Base-by-base conservation (phyloP, 2,329 filamentous ascomycete genomes). In the Amylocarpus encephaloides region DNA sequence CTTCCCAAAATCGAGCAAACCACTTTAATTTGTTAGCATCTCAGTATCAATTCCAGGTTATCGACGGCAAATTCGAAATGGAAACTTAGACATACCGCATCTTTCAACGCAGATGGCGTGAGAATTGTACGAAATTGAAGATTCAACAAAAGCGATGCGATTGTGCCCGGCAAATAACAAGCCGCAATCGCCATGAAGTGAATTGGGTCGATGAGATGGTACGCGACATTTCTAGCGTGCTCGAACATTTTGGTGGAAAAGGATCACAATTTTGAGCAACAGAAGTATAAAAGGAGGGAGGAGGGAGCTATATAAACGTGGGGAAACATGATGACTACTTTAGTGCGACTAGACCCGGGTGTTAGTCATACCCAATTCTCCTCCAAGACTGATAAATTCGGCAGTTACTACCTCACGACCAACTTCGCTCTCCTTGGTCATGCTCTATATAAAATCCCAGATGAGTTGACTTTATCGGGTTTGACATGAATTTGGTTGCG, bases 1-100 rank as follows among this genome's bases (percentile, higher is more conserved):
- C 69, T 32, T 66, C 66, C 82, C 82, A 86, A 67, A 86, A 84
- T 36, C 67, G 66, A 46, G 73, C 73, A 66, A 86, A 86, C 77
- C 81, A 83, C 54, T 61, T 26, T 26, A 26, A 26, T 26, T 4
- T 7, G 7, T 64, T 40, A 68, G 60, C 58, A 70, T 68, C 59
- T 48, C 55, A 11, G 18, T 34, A 2, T 66, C 61, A 1, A 66
- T 69, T n/a, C 69, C 73, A 41, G 75, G 45, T 13, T 79, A 66
- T 4, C 68, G 64, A 48, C 52, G 33, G 49, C n/a, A n/a, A n/a
- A n/a, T n/a, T n/a, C n/a, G n/a, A 66, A 64, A 19, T 10, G 9
- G 26, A 30, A 30, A n/a, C 19, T n/a, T 42, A 26, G 15, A 42
- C 40, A 33, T 30, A 43, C 42, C 16, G 61, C 64, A 43, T 69